These are phyloP conservation scores for Moniliophthora roreri DNA, from an alignment of 1,284 basidiomycete species.

Conservation along the genomic window DNA sequence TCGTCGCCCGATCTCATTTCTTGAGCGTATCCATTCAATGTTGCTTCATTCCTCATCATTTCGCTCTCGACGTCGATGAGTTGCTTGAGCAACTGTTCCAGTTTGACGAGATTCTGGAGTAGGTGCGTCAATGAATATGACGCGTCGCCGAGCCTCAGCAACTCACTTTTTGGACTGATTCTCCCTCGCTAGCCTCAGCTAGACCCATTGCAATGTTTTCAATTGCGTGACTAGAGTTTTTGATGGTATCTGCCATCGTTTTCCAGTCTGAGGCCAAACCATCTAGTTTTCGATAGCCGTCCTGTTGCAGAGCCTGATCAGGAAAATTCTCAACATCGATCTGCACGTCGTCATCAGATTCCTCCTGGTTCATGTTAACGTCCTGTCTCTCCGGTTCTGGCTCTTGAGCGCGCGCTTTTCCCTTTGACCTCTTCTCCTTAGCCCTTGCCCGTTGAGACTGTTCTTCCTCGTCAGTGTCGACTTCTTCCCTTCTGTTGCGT, in stretches of 20 bases:
- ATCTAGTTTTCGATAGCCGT: conserved; percentile 48
- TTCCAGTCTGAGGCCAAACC: conserved; percentile 64
- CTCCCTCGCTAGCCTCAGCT: conserved; percentile 59
- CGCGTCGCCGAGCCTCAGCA: not conserved
- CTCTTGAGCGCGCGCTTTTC: conserved; percentile 18
- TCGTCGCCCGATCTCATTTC: conserved; percentile 49
- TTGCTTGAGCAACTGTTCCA: conserved; percentile 65
- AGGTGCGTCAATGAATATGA: conserved; percentile 4
- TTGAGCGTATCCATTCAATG: conserved; percentile 57
- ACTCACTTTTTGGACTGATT: conserved; percentile 52
- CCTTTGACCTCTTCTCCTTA: conserved; percentile 41
- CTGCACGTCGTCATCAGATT: conserved; percentile 43
- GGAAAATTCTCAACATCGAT: conserved; percentile 59
- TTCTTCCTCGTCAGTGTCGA: conserved; percentile 47
- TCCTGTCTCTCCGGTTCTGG: conserved; percentile 27
- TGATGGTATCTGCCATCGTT: conserved; percentile 45
- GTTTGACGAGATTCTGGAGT: conserved; percentile 49
- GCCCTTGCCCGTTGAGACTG: conserved; percentile 34
- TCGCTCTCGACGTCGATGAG: conserved; percentile 65
- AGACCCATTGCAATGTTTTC: conserved; percentile 57
- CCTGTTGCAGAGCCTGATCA: conserved; percentile 59
- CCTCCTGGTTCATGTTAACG: conserved; percentile 29
- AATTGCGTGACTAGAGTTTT: conserved; percentile 46
- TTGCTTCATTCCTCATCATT: conserved; percentile 53
- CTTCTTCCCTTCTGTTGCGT: conserved; percentile 28